Conservation (phyloP, 768 basidiomycete genomes). For the Cubamyces lactineus region DNA sequence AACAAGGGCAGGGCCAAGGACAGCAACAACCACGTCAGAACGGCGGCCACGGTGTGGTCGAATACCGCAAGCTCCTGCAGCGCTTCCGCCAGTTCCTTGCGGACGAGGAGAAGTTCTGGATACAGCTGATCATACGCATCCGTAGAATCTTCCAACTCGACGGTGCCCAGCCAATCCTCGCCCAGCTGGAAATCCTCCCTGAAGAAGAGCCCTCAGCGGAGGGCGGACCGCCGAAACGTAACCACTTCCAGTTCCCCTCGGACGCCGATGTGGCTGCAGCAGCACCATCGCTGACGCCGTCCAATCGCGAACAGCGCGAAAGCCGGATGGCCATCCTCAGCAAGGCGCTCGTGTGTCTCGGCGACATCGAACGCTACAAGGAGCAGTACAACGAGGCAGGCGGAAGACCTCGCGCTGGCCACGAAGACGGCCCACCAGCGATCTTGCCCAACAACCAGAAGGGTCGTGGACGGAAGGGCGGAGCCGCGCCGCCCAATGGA, state of each 20-base stretch:
- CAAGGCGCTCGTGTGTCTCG: slow-evolving; percentile 89
- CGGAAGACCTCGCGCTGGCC: slow-evolving; percentile 66
- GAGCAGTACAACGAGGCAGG: slow-evolving; percentile 84
- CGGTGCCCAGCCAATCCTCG: slow-evolving; percentile 61
- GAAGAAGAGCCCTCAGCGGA: slow-evolving; percentile 33
- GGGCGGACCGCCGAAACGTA: slow-evolving; percentile 45
- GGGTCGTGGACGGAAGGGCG: slow-evolving; percentile 51
- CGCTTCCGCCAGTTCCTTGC: slow-evolving; percentile 89
- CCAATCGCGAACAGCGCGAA: slow-evolving; percentile 56
- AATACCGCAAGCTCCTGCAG: slow-evolving; percentile 83
- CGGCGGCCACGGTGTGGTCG: slow-evolving; percentile 64
- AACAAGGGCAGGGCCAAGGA: slow-evolving; percentile 38
- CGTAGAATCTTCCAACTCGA: slow-evolving; percentile 72
- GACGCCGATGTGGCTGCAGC: slow-evolving; percentile 44
- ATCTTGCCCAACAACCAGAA: slow-evolving; percentile 36
- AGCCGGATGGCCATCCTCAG: slow-evolving; percentile 74
- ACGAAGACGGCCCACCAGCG: slow-evolving; percentile 56
- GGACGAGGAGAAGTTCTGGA: slow-evolving; percentile 93
- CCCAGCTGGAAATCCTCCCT: slow-evolving; percentile 54
- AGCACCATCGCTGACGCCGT: slow-evolving; percentile 35
- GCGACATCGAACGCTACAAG: slow-evolving; percentile 92
- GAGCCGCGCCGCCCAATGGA: slow-evolving; percentile 46
- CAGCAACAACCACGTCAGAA: slow-evolving; percentile 41
- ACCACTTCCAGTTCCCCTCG: slow-evolving; percentile 66
- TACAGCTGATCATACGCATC: slow-evolving; percentile 73